These are phyloP conservation scores for Hansenula sp. DNA, from an alignment of 1,139 yeast genomes.

Conservation along the genomic window DNA sequence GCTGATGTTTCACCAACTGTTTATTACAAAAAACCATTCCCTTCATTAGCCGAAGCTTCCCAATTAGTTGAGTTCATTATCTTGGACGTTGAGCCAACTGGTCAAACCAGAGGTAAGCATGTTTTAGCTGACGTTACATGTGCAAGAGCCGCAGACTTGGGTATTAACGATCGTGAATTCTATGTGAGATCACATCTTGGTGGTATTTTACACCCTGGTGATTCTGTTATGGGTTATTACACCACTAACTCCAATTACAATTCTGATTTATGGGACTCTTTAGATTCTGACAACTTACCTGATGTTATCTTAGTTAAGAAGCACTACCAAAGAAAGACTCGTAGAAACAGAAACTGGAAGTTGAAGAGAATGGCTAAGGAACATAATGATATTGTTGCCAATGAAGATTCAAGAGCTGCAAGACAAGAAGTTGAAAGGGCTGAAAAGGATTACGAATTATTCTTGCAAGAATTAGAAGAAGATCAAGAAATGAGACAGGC, in stretches of 20 bases:
- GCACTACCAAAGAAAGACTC: constrained; percentile 75
- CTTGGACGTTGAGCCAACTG: constrained; percentile 91
- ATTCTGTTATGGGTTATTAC: constrained; percentile 87
- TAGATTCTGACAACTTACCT: constrained; percentile 57
- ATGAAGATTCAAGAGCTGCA: constrained; percentile 72
- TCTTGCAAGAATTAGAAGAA: constrained; percentile 96
- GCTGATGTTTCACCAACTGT: constrained; percentile 76
- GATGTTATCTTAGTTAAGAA: constrained; percentile 93
- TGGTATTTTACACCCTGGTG: constrained; percentile 93
- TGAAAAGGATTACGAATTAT: constrained; percentile 91
- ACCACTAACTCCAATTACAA: constrained; percentile 82
- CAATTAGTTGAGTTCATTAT: constrained; percentile 87
- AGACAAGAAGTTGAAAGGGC: constrained; percentile 89
- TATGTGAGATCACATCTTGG: constrained; percentile 90
- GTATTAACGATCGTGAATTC: constrained; percentile 75
- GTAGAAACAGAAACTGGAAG: constrained; percentile 88
- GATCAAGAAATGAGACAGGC: constrained; percentile 92
- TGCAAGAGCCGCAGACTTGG: constrained; percentile 82
- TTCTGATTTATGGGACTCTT: constrained; percentile 76
- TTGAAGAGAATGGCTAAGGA: constrained; percentile 98
- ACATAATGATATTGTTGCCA: constrained; percentile 81
- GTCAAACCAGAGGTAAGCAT: constrained; percentile 72
- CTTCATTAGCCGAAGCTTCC: constrained; percentile 69
- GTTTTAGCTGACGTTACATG: constrained; percentile 90
- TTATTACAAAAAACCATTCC: constrained; percentile 87